Evolutionary conservation across 1,284 basidiomycete species (phyloP).

Genomic region (Pseudozyma tsukubaensis): DNA sequence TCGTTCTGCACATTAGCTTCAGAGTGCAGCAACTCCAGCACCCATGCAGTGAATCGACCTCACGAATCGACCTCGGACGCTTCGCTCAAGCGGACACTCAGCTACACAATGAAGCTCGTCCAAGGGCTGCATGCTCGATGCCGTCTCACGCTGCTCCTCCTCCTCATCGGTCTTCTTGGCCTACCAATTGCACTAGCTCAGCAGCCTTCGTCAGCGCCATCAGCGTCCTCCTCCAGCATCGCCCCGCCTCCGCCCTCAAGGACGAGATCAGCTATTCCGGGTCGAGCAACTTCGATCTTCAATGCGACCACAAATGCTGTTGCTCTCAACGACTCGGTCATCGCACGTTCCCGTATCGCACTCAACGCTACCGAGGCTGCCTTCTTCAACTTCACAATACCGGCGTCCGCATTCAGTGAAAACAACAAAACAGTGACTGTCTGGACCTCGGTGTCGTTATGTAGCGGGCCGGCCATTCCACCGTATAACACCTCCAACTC

Average conservation of each 20-base stretch:
- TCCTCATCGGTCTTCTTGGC: slow-evolving; percentile 2
- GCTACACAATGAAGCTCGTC: neutral
- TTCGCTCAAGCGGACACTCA: neutral
- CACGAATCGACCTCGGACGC: neutral
- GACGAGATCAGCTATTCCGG: slow-evolving; percentile 35
- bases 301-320: slow-evolving; percentile 30
- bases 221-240: slow-evolving; percentile 8
- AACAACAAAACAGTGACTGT: slow-evolving; percentile 24
- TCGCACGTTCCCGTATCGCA: slow-evolving; percentile 38
- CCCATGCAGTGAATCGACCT: slow-evolving; percentile 1
- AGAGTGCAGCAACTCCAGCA: neutral
- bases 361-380: slow-evolving; percentile 36
- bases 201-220: slow-evolving; percentile 15
- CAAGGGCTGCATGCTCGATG: neutral
- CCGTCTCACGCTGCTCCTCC: neutral
- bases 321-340: slow-evolving; percentile 55
- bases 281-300: slow-evolving; percentile 36
- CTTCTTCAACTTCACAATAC: slow-evolving; percentile 55
- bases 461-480: slow-evolving; percentile 58
- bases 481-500: slow-evolving; percentile 62
- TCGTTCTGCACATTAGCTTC: no score
- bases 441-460: slow-evolving; percentile 59
- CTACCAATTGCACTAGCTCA: slow-evolving; percentile 14
- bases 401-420: slow-evolving; percentile 22
- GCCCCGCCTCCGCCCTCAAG: slow-evolving; percentile 11